A percentile compares a stretch with the other conserved stretches of the same genome.
Conservation (phyloP, 2,329 filamentous ascomycete species). For the Chaetomiaceae sp. region DNA sequence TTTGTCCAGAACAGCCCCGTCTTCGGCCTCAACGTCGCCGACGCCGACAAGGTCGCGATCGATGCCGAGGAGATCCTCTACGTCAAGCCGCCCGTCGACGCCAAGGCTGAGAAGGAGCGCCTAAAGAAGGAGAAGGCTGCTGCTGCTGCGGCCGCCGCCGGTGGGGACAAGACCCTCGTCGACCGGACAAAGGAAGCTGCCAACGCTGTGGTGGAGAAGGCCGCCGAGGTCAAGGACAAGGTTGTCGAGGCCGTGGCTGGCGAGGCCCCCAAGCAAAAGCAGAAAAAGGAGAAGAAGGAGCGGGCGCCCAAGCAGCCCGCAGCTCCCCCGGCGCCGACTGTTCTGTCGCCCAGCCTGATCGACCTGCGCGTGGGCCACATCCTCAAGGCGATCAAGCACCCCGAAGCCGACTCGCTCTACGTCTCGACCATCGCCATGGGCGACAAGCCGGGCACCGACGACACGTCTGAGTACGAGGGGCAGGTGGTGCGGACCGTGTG, state of each 20-base stretch:
- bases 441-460: slow-evolving; percentile 76
- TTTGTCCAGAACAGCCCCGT: slow-evolving; percentile 89
- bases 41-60: slow-evolving; percentile 71
- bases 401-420: slow-evolving; percentile 92
- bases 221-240: slow-evolving; percentile 44
- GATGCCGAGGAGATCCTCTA: slow-evolving; percentile 77
- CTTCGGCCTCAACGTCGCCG: slow-evolving; percentile 63
- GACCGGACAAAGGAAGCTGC: slow-evolving; percentile 59
- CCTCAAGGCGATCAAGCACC: slow-evolving; percentile 90
- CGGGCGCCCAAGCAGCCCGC: slow-evolving; percentile 73
- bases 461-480: slow-evolving; percentile 87
- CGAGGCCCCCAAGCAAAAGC: slow-evolving; percentile 52
- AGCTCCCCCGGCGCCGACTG: slow-evolving; percentile 68
- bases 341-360: slow-evolving; percentile 78
- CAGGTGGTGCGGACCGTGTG: slow-evolving; percentile 92
- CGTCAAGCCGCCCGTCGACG: slow-evolving; percentile 82
- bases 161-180: slow-evolving; percentile 45
- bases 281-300: slow-evolving; percentile 93
- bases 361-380: slow-evolving; percentile 97
- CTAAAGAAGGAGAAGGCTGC: slow-evolving; percentile 94
- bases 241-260: slow-evolving; percentile 38
- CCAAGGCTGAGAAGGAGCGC: slow-evolving; percentile 93
- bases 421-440: slow-evolving; percentile 95
- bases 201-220: slow-evolving; percentile 47
- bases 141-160: slow-evolving; percentile 48